Evolutionary conservation across 169 alveolate genomes (phyloP), one percentile per base, ranked within the genome.

Genomic region (Cryptosporidium meleagridis): DNA sequence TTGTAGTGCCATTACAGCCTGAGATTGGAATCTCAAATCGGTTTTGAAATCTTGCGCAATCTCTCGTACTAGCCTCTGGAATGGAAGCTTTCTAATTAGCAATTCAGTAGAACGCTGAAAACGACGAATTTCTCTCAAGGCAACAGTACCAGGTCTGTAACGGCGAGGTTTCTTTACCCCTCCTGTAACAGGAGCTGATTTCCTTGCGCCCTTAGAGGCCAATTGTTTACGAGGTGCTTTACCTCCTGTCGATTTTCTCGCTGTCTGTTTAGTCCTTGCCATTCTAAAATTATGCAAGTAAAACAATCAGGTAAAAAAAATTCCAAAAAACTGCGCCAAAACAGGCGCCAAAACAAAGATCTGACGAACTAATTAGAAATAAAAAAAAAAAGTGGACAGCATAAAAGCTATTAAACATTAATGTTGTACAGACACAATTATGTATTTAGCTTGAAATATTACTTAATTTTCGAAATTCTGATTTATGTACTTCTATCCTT

Each of bases 261-360:
- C 99, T 29, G 99, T 98, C 93, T 97, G 99, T 93, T 98, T 98
- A 5, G 99, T 98, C 87, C 99, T 95, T 71, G 99, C 99, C 99
- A 98, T 97, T 87, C 70, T 73, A n/a, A 51, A 44, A 26, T 26
- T 67, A 67, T 26, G 73, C 52, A 67, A 67, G 73, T 67, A 67
- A 67, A n/a, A 29, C 2, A 31, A 2, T 67, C 52, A 31, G 73
- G 35, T 55, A 10, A 21, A 1, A 55, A 23, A n/a, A 26, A 21
- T 21, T 21, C 55, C 55, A 55, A 55, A 26, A 55, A 55, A 2
- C 14, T 55, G 67, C 67, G 67, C n/a, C 12, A 55, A 55, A 23
- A 9, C 7, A 3, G 3, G 67, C 67, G 67, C 67, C 67, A 55
- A 26, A n/a, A 12, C 5, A n/a, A 9, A 55, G 67, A 55, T 55